Evolutionary conservation across 805 yeast species (phyloP).

Genomic region (Suhomyces prunicola): DNA sequence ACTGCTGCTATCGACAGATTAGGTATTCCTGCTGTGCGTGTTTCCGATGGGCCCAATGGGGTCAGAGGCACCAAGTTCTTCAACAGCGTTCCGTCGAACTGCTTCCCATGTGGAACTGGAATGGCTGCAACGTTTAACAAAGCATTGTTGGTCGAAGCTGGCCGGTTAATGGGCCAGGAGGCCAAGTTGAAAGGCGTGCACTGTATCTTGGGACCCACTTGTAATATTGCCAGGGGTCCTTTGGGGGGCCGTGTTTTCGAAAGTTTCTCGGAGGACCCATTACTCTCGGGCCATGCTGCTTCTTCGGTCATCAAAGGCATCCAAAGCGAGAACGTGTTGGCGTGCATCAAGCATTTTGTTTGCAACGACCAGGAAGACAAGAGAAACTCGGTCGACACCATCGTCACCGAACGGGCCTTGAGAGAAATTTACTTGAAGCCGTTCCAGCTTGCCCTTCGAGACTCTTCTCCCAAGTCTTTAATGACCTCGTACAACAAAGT

Average conservation of each 20-base stretch:
- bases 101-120: slow-evolving; percentile 61
- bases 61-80: slow-evolving; percentile 57
- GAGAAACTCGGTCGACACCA: slow-evolving; percentile 46
- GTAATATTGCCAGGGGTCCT: slow-evolving; percentile 55
- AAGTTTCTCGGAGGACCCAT: slow-evolving; percentile 61
- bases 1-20: slow-evolving; percentile 13
- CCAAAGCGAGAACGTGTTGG: slow-evolving; percentile 48
- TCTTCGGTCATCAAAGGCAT: slow-evolving; percentile 53
- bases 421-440: slow-evolving; percentile 65
- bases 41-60: slow-evolving; percentile 62
- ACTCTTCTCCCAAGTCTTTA: slow-evolving; percentile 50
- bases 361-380: slow-evolving; percentile 63
- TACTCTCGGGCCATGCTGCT: slow-evolving; percentile 44
- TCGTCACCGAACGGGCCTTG: slow-evolving; percentile 57
- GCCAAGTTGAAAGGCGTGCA: slow-evolving; percentile 53
- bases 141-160: slow-evolving; percentile 47
- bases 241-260: slow-evolving; percentile 64
- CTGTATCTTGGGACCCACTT: slow-evolving; percentile 45
- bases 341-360: slow-evolving; percentile 61
- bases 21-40: slow-evolving; percentile 14
- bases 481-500: slow-evolving; percentile 66
- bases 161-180: slow-evolving; percentile 51
- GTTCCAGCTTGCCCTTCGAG: slow-evolving; percentile 55
- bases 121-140: slow-evolving; percentile 56
- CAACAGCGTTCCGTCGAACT: slow-evolving; percentile 51